These are phyloP conservation scores for Trichoderma afroharzianum DNA, from an alignment of 2,329 filamentous ascomycete genomes.

Conservation along the genomic window DNA sequence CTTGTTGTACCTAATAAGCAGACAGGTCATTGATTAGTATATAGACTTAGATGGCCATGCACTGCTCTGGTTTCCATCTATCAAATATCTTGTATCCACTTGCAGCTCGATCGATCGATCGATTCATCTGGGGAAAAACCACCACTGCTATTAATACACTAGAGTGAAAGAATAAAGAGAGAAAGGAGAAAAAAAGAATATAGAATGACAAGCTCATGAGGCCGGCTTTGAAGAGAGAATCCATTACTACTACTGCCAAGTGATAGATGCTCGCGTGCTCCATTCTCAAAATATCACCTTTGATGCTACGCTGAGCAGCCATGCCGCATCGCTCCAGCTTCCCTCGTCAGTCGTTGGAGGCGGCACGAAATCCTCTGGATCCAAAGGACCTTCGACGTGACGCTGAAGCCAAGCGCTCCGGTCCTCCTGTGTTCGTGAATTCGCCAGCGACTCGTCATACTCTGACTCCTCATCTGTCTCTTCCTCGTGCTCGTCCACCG, in stretches of 20 bases:
- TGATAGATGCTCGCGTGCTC: neutral
- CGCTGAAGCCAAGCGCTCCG: conserved; percentile 34
- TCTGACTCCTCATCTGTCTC: conserved; percentile 43
- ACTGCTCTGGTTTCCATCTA: neutral
- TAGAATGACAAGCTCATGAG: neutral
- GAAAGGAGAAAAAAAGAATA: neutral
- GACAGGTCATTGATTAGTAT: neutral
- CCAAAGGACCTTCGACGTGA: conserved; percentile 41
- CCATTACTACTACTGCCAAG: neutral
- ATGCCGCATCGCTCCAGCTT: conserved; percentile 64
- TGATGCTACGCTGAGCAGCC: conserved; percentile 62
- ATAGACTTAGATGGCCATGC: neutral
- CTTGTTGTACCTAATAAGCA: neutral
- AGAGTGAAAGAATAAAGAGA: neutral
- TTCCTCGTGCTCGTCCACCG: conserved; percentile 59
- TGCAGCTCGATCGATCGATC: conserved; percentile 5
- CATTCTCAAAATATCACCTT: conserved; percentile 52
- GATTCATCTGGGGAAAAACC: neutral
- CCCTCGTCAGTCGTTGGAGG: conserved; percentile 52
- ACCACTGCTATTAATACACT: neutral
- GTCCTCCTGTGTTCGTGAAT: conserved; percentile 28
- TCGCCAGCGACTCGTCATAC: conserved; percentile 26
- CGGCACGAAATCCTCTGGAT: conserved; percentile 45
- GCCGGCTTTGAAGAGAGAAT: neutral
- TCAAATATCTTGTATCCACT: neutral